Percentiles rank a stretch among this genome's conserved stretches.
phyloP scores from a whole-genome alignment of 352 stramenopile species.

The Thalassiosira exigua region DNA sequence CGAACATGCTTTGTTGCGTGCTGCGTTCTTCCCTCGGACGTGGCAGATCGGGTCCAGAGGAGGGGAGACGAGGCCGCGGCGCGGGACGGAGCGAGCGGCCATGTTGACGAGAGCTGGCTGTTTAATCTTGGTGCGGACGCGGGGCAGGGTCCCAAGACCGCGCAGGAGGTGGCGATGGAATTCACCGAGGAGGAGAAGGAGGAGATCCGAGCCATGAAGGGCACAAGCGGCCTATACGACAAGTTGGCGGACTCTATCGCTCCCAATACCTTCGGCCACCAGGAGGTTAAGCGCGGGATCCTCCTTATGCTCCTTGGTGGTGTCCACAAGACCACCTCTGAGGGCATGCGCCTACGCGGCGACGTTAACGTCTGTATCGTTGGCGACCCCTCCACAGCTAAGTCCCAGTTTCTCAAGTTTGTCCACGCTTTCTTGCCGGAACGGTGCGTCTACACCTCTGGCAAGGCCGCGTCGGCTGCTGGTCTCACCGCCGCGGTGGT shows the following conservation, averaged over 20 bases:
- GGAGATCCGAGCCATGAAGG: slow-evolving; percentile 93
- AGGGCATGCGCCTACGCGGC: slow-evolving; percentile 98
- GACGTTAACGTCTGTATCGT: slow-evolving; percentile 99
- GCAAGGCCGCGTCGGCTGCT: slow-evolving; percentile 91
- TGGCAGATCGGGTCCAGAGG: slow-evolving; percentile 40
- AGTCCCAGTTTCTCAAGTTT: slow-evolving; percentile 97
- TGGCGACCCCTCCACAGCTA: slow-evolving; percentile 98
- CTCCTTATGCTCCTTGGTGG: slow-evolving; percentile 91
- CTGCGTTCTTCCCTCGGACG: slow-evolving; percentile 88
- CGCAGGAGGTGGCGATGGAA: slow-evolving; percentile 84
- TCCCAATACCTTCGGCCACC: slow-evolving; percentile 97
- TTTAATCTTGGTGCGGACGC: slow-evolving; percentile 30
- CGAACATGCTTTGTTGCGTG: too few species aligned
- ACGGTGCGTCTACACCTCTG: slow-evolving; percentile 90
- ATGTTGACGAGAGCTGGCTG: slow-evolving; percentile 39
- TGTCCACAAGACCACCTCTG: slow-evolving; percentile 92
- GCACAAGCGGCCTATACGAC: slow-evolving; percentile 75
- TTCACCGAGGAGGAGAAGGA: slow-evolving; percentile 93
- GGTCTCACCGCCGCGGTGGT: slow-evolving; percentile 99
- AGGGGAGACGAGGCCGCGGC: slow-evolving; percentile 45
- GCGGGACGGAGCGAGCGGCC: slow-evolving; percentile 15
- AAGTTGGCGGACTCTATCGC: slow-evolving; percentile 95
- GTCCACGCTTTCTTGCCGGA: slow-evolving; percentile 93
- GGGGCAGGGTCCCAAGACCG: slow-evolving; percentile 47
- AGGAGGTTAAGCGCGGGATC: slow-evolving; percentile 94